Evolutionary conservation across 345 rosid species (phyloP).

Genomic region (Lepidium sativum): DNA sequence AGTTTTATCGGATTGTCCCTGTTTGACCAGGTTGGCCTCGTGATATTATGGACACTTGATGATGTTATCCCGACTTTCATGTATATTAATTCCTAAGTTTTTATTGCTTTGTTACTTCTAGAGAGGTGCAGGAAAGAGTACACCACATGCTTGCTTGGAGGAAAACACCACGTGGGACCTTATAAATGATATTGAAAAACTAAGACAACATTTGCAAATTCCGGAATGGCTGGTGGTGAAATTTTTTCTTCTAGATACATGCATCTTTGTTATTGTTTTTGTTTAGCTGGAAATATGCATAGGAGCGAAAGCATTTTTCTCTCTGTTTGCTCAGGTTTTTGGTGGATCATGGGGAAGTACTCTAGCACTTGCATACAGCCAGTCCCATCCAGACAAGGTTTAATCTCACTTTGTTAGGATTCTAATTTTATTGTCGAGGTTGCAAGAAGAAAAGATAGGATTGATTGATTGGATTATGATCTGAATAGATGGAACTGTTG

Average conservation of each 20-base stretch:
- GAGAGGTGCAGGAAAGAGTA: slow-evolving; percentile 96
- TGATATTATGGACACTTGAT: not conserved
- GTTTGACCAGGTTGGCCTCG: slow-evolving; percentile 69
- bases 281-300: not conserved
- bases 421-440: not conserved
- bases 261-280: not conserved
- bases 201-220: slow-evolving; percentile 69
- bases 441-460: not conserved
- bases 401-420: not conserved
- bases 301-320: not conserved
- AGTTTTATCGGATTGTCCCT: slow-evolving; percentile 69
- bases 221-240: slow-evolving; percentile 84
- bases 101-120: not conserved
- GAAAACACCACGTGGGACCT: slow-evolving; percentile 94
- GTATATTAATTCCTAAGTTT: not conserved
- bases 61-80: not conserved
- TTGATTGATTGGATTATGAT: not conserved
- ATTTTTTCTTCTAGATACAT: not conserved
- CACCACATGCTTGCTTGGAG: slow-evolving; percentile 93
- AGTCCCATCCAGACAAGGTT: slow-evolving; percentile 84
- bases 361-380: slow-evolving; percentile 81
- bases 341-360: slow-evolving; percentile 99
- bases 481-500: not conserved
- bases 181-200: slow-evolving; percentile 71
- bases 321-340: slow-evolving; percentile 51